Evolutionary conservation across 768 basidiomycete species (phyloP).

Genomic region (Agaricus blazei): DNA sequence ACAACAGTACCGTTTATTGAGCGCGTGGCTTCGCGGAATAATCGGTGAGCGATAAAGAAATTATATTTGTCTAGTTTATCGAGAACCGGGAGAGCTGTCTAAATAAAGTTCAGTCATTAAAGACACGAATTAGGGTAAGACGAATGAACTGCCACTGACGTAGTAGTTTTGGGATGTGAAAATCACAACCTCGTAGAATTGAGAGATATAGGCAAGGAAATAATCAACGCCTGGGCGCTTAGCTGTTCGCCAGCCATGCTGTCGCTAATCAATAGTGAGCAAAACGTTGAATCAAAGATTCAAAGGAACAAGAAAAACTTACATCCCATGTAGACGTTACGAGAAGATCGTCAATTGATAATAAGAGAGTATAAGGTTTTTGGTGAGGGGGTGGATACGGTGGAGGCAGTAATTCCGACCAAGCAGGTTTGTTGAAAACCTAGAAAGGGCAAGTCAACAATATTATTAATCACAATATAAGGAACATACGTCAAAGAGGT

Average conservation of each 20-base stretch:
- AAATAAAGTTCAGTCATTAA: slow-evolving; percentile 3
- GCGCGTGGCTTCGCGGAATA: slow-evolving; percentile 91
- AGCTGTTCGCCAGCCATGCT: slow-evolving; percentile 94
- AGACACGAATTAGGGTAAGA: not conserved
- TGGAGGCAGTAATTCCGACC: slow-evolving; percentile 88
- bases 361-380: slow-evolving; percentile 86
- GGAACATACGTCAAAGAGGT: slow-evolving; percentile 61
- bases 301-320: slow-evolving; percentile 30
- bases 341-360: slow-evolving; percentile 90
- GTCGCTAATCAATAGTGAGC: slow-evolving; percentile 46
- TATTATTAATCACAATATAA: not conserved
- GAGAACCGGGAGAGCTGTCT: slow-evolving; percentile 86
- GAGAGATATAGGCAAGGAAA: slow-evolving; percentile 94
- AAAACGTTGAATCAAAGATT: not conserved
- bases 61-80: slow-evolving; percentile 94
- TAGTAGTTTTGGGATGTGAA: slow-evolving; percentile 91
- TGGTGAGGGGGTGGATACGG: slow-evolving; percentile 77
- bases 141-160: slow-evolving; percentile 43
- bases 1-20: slow-evolving; percentile 78
- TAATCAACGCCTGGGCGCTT: slow-evolving; percentile 98
- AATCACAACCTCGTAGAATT: slow-evolving; percentile 97
- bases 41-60: slow-evolving; percentile 81
- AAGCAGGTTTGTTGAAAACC: slow-evolving; percentile 92
- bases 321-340: slow-evolving; percentile 96
- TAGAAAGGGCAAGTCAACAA: slow-evolving; percentile 22